Evolutionary conservation across 768 basidiomycete genomes (phyloP).

Genomic region (Rhodotorula kratochvilovae): DNA sequence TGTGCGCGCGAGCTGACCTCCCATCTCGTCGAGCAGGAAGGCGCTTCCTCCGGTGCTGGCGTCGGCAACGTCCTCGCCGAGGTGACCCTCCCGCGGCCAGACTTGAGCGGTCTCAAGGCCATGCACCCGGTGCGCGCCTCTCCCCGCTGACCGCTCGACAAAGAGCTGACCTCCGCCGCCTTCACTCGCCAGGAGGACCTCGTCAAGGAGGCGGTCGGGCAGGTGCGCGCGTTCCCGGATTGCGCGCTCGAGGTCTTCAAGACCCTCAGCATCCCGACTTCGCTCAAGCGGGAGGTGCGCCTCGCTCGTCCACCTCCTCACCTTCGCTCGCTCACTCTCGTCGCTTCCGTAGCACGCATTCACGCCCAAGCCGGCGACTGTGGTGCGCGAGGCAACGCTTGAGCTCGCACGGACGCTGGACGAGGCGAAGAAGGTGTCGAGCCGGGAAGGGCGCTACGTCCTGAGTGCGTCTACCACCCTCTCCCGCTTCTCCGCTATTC

Average conservation of each 20-base stretch:
- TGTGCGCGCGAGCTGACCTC: neutral
- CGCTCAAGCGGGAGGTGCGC: slow-evolving; percentile 18
- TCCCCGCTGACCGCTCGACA: too few species aligned
- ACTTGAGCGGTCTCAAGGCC: neutral
- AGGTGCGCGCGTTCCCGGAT: slow-evolving; percentile 19
- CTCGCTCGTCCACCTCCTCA: neutral
- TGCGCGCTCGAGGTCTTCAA: slow-evolving; percentile 24
- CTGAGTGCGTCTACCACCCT: slow-evolving; percentile 6
- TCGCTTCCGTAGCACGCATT: neutral
- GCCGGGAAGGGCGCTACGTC: slow-evolving; percentile 19
- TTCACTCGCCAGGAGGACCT: slow-evolving; percentile 16
- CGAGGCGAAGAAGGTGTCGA: slow-evolving; percentile 7
- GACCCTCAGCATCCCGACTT: slow-evolving; percentile 9
- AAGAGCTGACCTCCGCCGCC: neutral
- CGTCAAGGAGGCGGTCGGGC: slow-evolving; percentile 6
- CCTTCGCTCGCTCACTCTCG: neutral
- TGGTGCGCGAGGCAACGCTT: slow-evolving; percentile 20
- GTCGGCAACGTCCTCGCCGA: slow-evolving; percentile 19
- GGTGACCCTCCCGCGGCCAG: slow-evolving; percentile 24
- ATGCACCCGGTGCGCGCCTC: slow-evolving; percentile 22
- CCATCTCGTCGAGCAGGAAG: neutral
- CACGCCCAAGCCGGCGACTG: slow-evolving; percentile 23
- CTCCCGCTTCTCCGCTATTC: too few species aligned
- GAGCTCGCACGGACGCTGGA: slow-evolving; percentile 11
- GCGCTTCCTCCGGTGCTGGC: slow-evolving; percentile 1